These are phyloP conservation scores for Albophoma yamanashiensis DNA, from an alignment of 2,329 filamentous ascomycete species.

Conservation along the genomic window DNA sequence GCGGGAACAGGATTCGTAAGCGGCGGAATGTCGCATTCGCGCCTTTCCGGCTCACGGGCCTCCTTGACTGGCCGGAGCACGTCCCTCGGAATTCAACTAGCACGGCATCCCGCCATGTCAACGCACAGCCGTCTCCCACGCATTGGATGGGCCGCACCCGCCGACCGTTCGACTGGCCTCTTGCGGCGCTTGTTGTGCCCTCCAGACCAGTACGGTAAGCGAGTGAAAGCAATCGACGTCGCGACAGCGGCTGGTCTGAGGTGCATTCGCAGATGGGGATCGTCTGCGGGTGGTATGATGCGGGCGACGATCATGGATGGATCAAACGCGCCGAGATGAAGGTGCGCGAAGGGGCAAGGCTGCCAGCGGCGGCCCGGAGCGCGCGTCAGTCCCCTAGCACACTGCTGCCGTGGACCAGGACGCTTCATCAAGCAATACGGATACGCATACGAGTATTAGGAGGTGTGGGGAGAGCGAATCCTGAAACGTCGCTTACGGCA, in stretches of 20 bases:
- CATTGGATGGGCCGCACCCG: not conserved
- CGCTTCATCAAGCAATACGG: not conserved
- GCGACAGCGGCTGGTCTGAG: not conserved
- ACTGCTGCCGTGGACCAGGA: not conserved
- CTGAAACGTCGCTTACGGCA: not conserved
- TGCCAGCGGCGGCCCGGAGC: not conserved
- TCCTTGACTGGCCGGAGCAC: not conserved
- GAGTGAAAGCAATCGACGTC: not conserved
- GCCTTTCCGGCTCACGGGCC: not conserved
- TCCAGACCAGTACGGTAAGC: no score
- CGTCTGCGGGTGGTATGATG: not conserved
- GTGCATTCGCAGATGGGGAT: not conserved
- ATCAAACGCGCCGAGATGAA: not conserved
- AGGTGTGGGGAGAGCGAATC: not conserved
- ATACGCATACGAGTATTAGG: no score
- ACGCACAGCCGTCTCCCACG: not conserved
- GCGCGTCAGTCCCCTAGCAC: not conserved
- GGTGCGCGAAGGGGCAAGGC: not conserved
- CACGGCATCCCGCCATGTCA: not conserved
- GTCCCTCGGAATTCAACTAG: not conserved
- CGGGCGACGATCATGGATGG: not conserved
- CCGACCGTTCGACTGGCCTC: not conserved
- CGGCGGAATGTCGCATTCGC: not conserved
- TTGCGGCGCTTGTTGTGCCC: not conserved
- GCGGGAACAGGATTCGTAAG: not conserved